phyloP scores from a whole-genome alignment of 495 filamentous ascomycete species.

The Aspergillus campestris region DNA sequence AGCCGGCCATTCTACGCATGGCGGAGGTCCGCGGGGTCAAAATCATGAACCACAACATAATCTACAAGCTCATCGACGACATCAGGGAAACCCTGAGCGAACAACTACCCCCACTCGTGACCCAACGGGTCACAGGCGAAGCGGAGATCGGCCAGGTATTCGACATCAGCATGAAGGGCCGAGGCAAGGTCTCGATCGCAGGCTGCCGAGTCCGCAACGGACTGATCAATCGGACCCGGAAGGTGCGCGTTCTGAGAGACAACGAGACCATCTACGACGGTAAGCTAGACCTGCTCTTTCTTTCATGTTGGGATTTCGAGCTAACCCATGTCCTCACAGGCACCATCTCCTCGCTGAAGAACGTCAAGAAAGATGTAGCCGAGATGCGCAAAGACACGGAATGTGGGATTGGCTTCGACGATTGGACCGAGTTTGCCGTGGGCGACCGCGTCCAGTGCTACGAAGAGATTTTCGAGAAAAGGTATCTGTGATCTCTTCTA shows the following conservation, averaged over 20 bases:
- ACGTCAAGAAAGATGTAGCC: slow-evolving; percentile 79
- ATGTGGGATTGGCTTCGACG: slow-evolving; percentile 81
- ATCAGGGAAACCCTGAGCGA: slow-evolving; percentile 61
- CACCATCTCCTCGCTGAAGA: slow-evolving; percentile 69
- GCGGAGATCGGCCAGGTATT: slow-evolving; percentile 81
- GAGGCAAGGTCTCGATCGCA: slow-evolving; percentile 63
- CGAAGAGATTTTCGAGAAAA: slow-evolving; percentile 68
- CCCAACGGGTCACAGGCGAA: slow-evolving; percentile 68
- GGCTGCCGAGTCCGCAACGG: slow-evolving; percentile 87
- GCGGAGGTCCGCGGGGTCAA: slow-evolving; percentile 62
- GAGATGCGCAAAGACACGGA: slow-evolving; percentile 88
- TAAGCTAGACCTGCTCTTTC: slow-evolving; percentile 34
- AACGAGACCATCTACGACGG: slow-evolving; percentile 69
- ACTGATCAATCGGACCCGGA: slow-evolving; percentile 46
- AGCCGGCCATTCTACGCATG: slow-evolving; percentile 56
- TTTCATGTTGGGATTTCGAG: not conserved
- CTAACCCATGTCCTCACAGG: slow-evolving; percentile 39
- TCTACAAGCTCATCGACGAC: slow-evolving; percentile 83
- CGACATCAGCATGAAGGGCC: slow-evolving; percentile 67
- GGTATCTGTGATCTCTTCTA: slow-evolving; percentile 33
- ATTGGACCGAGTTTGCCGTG: slow-evolving; percentile 65
- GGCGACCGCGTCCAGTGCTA: slow-evolving; percentile 85
- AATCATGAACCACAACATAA: slow-evolving; percentile 82
- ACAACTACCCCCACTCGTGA: slow-evolving; percentile 55
- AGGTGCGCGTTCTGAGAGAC: slow-evolving; percentile 66